Percentiles rank a stretch among this genome's conserved stretches.
Conservation (phyloP, 2,329 filamentous ascomycete species). For the Aspergillus novofumigatus region DNA sequence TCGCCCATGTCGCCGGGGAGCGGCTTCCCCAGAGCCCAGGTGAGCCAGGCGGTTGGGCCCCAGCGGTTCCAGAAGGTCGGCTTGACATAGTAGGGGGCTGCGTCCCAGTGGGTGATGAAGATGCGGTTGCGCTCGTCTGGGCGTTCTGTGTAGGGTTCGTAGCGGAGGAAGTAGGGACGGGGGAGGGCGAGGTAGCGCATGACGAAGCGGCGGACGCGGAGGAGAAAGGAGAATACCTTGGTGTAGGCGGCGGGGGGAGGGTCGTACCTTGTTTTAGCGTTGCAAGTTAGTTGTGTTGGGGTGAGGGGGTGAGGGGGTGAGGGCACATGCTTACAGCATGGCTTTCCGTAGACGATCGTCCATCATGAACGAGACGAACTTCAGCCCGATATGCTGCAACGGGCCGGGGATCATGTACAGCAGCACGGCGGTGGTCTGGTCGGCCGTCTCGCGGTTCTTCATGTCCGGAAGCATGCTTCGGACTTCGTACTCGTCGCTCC, state of each 20-base stretch:
- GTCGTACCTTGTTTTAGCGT: conserved; percentile 31
- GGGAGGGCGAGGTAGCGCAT: conserved; percentile 60
- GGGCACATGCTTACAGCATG: conserved; percentile 52
- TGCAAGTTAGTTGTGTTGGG: not conserved
- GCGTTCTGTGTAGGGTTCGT: conserved; percentile 38
- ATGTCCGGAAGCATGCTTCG: conserved; percentile 53
- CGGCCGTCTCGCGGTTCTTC: conserved; percentile 51
- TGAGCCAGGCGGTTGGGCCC: conserved; percentile 54
- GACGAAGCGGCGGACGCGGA: conserved; percentile 52
- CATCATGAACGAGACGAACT: conserved; percentile 58
- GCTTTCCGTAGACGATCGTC: conserved; percentile 60
- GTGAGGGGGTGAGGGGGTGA: not conserved
- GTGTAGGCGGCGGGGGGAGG: conserved; percentile 32
- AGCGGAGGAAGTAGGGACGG: conserved; percentile 43
- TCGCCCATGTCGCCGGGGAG: conserved; percentile 47
- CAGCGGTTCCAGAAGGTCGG: conserved; percentile 59
- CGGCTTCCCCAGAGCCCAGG: conserved; percentile 42
- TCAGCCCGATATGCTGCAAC: conserved; percentile 45
- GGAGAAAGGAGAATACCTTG: conserved; percentile 42
- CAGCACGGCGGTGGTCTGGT: conserved; percentile 58
- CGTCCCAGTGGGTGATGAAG: conserved; percentile 51
- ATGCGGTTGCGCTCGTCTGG: conserved; percentile 55
- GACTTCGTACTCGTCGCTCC: conserved; percentile 57
- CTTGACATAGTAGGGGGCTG: conserved; percentile 62
- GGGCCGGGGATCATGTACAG: conserved; percentile 51